Evolutionary conservation across 2,329 filamentous ascomycete species (phyloP).

Genomic region (Mycosphaerella sp.): DNA sequence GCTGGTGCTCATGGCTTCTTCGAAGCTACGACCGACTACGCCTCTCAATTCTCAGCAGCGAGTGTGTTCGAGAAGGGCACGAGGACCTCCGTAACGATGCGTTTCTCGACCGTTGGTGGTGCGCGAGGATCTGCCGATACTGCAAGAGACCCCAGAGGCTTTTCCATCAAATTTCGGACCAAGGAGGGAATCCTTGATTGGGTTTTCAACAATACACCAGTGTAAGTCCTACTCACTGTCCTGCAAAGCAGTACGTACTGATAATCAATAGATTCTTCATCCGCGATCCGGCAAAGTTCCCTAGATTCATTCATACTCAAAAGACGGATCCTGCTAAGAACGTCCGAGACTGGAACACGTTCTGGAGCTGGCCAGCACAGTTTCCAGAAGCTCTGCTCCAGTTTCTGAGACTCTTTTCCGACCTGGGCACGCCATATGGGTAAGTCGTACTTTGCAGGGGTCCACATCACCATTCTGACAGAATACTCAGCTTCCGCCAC

Average conservation of each 20-base stretch:
- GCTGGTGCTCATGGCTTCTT: slow-evolving; percentile 49
- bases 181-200: slow-evolving; percentile 36
- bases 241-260: too few species aligned
- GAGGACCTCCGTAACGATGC: slow-evolving; percentile 61
- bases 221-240: slow-evolving; percentile 8
- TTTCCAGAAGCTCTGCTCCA: slow-evolving; percentile 48
- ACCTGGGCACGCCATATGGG: slow-evolving; percentile 46
- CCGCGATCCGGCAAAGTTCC: slow-evolving; percentile 42
- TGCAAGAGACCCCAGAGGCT: slow-evolving; percentile 44
- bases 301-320: slow-evolving; percentile 38
- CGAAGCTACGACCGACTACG: slow-evolving; percentile 49
- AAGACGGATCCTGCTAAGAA: slow-evolving; percentile 36
- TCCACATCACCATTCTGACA: background rate
- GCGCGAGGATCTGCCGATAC: slow-evolving; percentile 64
- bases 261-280: slow-evolving; percentile 36
- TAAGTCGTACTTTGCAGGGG: slow-evolving; percentile 32
- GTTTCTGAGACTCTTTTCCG: slow-evolving; percentile 48
- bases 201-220: slow-evolving; percentile 20
- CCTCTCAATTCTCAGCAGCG: slow-evolving; percentile 39
- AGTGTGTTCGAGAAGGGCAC: slow-evolving; percentile 61
- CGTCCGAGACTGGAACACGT: slow-evolving; percentile 35
- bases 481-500: slow-evolving; percentile 13
- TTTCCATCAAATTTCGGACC: slow-evolving; percentile 48
- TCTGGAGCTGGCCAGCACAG: slow-evolving; percentile 39
- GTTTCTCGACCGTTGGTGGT: slow-evolving; percentile 76